Base-by-base conservation (phyloP, 805 yeast genomes). In the Metschnikowia proteae region DNA sequence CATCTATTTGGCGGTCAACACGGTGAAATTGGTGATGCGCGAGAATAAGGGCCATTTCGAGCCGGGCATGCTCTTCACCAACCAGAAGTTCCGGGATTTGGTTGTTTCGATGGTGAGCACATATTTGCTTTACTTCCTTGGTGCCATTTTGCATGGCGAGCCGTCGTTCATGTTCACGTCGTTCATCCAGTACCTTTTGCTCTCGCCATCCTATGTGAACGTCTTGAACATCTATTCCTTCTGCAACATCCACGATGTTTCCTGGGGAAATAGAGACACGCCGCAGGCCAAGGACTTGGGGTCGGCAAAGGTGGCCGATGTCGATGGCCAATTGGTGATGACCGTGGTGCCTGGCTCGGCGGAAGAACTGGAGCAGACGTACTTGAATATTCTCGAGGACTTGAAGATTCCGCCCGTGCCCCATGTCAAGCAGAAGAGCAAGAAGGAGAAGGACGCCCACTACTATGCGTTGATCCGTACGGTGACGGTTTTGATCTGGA, bases 241-340 rank as follows among this genome's bases (percentile, higher is more conserved):
- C 65, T 91, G 97, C 73, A 92, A 92, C 67, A 85, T 92, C 52
- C 96, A 92, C 66, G 99, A 92, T 72, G 83, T 92, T 42, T 87
- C 97, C 5, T 92, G 98, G 98, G 98, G 98, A 64, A 92, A 96
- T 3, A 88, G 91, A 65, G 96, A 96, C 42, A 88, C 84, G 44
- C 82, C 81, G 8, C 59, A 57, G 44, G 81, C 73, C 62, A 80
- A 73, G 68, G 96, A 79, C 65, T 75, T 94, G 59, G 98, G 97
- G 51, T 82, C 84, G 39, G 97, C 96, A 25, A 87, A 84, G 59
- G 63, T 88, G 3, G 75, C 66, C 2, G 68, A 69, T 45, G 67
- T 65, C 46, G 72, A 69, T 48, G 60, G 59, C 7, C 70, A 70
- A 47, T 60, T 73, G 58, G 70, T 73, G 39, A 69, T 69, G 66